These are phyloP conservation scores for Trypanosoma avium DNA, from an alignment of 208 protist species.

Conservation along the genomic window DNA sequence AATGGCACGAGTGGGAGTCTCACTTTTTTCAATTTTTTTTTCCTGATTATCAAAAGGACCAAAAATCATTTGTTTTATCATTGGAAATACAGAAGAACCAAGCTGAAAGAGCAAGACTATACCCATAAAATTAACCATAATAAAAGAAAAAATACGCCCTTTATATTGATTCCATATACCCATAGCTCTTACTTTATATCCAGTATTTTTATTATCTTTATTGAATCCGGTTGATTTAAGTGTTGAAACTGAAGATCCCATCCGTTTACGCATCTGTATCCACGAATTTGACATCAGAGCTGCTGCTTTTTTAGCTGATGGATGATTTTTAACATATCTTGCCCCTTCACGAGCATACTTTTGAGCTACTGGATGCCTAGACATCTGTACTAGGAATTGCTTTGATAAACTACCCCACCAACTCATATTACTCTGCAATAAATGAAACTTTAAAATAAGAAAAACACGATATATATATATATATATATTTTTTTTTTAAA, in stretches of 20 bases:
- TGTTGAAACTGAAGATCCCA: not conserved
- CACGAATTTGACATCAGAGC: conserved; percentile 17
- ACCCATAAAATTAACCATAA: conserved; percentile 66
- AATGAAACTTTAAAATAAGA: conserved; percentile 2
- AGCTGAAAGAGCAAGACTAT: conserved; percentile 66
- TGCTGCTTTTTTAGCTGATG: conserved; percentile 6
- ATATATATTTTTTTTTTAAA: conserved; percentile 11
- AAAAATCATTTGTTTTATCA: conserved; percentile 24
- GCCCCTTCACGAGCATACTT: conserved; percentile 11
- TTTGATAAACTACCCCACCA: conserved; percentile 17
- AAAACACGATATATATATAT: conserved; percentile 1
- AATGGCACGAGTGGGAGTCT: not conserved
- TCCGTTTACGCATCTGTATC: not conserved
- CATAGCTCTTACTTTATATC: not conserved
- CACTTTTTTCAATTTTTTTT: conserved; percentile 13
- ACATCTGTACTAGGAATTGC: conserved; percentile 8
- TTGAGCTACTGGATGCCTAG: conserved; percentile 6
- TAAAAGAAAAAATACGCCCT: conserved; percentile 42
- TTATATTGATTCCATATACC: conserved; percentile 27
- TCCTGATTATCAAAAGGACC: conserved; percentile 6
- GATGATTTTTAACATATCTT: conserved; percentile 11
- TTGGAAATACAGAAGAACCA: conserved; percentile 36
- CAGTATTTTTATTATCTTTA: not conserved
- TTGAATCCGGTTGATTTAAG: not conserved
- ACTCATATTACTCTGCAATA: conserved; percentile 4